A percentile compares a stretch with the other conserved stretches of the same genome.
Conservation (phyloP, 352 stramenopile species). For the Phytopythium montanum region DNA sequence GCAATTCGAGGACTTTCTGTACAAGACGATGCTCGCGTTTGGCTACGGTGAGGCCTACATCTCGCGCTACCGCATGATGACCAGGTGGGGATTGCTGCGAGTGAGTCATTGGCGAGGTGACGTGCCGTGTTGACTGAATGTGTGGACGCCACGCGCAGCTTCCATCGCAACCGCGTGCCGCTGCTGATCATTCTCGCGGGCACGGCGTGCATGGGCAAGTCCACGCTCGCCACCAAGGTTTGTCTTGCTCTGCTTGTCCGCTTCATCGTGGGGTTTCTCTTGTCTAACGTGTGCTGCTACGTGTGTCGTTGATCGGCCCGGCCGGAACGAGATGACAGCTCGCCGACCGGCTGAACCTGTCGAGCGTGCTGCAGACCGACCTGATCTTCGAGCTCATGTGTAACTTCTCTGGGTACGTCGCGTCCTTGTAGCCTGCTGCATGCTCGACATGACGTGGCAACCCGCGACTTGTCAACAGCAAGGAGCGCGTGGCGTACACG, state of each 20-base stretch:
- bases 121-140: neutral
- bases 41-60: slow-evolving; percentile 85
- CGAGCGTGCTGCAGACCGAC: slow-evolving; percentile 83
- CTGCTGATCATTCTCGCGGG: slow-evolving; percentile 83
- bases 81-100: slow-evolving; percentile 32
- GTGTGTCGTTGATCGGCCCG: neutral
- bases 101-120: neutral
- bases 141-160: slow-evolving; percentile 26
- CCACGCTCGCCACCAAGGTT: slow-evolving; percentile 85
- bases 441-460: neutral
- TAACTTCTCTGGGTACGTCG: slow-evolving; percentile 80
- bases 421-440: neutral
- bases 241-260: neutral
- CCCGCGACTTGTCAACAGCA: slow-evolving; percentile 14
- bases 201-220: slow-evolving; percentile 83
- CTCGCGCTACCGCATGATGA: slow-evolving; percentile 87
- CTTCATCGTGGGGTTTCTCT: neutral
- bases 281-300: neutral
- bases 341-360: slow-evolving; percentile 82
- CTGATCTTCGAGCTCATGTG: slow-evolving; percentile 90
- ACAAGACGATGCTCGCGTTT: slow-evolving; percentile 89
- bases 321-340: slow-evolving; percentile 29
- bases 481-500: slow-evolving; percentile 68
- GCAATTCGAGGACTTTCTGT: slow-evolving; percentile 89
- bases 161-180: slow-evolving; percentile 80